Conservation (phyloP, 495 filamentous ascomycete genomes). For the Neurospora sp. region DNA sequence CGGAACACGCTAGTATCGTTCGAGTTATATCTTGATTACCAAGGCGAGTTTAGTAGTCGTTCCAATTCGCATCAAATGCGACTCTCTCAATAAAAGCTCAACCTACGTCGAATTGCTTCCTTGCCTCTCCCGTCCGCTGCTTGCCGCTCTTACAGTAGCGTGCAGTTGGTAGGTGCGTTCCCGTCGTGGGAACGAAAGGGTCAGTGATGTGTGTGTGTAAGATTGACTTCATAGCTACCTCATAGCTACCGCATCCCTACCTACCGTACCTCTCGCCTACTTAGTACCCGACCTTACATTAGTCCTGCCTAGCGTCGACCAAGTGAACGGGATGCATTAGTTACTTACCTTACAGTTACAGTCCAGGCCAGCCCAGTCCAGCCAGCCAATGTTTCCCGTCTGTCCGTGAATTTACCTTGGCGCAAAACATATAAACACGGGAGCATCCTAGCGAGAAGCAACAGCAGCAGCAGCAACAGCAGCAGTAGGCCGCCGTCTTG, state of each 20-base stretch:
- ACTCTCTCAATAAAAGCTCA: not conserved
- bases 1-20: not conserved
- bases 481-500: not conserved
- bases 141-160: not conserved
- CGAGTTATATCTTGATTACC: not conserved
- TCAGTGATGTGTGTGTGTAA: not conserved
- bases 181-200: not conserved
- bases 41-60: not conserved
- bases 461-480: not conserved
- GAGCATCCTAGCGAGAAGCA: not conserved
- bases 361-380: not conserved
- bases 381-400: not conserved
- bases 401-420: not conserved
- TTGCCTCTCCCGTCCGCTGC: not conserved
- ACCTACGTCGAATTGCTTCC: not conserved
- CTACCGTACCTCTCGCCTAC: not conserved
- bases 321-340: not conserved
- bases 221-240: not conserved
- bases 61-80: not conserved
- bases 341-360: not conserved
- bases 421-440: not conserved
- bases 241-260: not conserved
- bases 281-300: not conserved
- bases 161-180: not conserved
- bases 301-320: not conserved